These are phyloP conservation scores for Quercus suber DNA, from an alignment of 306 rosid genomes.

Conservation along the genomic window DNA sequence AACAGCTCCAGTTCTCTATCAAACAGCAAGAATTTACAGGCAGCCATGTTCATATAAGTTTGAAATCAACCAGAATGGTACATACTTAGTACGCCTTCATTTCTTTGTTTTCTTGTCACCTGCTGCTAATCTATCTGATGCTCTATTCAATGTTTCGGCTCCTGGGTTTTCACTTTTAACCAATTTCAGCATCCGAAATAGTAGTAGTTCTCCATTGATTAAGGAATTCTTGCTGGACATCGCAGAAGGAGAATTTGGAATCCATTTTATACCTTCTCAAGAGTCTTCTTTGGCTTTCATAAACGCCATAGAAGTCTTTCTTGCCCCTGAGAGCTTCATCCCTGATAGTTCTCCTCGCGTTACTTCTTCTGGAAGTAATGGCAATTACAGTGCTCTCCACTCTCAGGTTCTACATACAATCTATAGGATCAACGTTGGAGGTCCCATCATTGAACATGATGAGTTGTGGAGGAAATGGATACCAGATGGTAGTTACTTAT, in stretches of 20 bases:
- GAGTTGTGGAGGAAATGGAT: no score
- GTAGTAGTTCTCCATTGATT: not conserved
- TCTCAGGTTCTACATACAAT: no score
- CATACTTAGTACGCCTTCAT: conserved; percentile 48
- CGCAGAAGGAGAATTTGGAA: not conserved
- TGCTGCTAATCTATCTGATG: conserved; percentile 18
- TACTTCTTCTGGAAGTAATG: no score
- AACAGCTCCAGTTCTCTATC: conserved; percentile 14
- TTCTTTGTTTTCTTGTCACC: conserved; percentile 35
- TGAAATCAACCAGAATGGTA: not conserved
- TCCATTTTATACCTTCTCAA: conserved; percentile 30
- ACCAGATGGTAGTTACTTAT: no score
- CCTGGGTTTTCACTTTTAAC: conserved; percentile 16
- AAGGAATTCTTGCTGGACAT: conserved; percentile 32
- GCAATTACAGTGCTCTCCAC: fast-evolving
- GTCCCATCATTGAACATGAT: no score
- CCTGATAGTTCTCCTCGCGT: no score
- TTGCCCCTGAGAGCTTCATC: conserved; percentile 9
- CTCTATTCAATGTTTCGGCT: conserved; percentile 40
- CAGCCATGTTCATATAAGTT: conserved; percentile 6
- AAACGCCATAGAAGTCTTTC: conserved; percentile 49
- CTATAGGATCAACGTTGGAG: no score
- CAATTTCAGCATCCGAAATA: not conserved
- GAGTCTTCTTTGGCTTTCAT: conserved; percentile 31
- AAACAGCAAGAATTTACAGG: conserved; percentile 27